A percentile compares a stretch with the other conserved stretches of the same genome.
These are phyloP conservation scores for Taphrina betulina DNA, from an alignment of 1,139 yeast species.

Conservation along the genomic window DNA sequence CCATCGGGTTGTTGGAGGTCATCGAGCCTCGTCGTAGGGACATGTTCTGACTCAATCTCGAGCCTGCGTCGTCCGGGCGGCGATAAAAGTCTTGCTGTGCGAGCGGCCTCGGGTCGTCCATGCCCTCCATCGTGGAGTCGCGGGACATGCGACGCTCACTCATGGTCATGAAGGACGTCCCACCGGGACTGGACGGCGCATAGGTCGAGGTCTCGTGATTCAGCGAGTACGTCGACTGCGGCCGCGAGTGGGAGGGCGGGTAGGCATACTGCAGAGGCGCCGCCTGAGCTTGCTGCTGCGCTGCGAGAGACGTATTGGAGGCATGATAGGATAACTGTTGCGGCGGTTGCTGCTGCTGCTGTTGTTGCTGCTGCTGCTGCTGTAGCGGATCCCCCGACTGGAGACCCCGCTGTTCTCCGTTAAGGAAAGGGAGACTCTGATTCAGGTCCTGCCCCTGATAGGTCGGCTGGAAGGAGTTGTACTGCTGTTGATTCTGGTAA, in stretches of 20 bases:
- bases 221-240: slow-evolving; percentile 24
- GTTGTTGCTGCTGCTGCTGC: not conserved
- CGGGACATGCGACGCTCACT: slow-evolving; percentile 29
- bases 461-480: slow-evolving; percentile 8
- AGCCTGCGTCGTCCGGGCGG: slow-evolving; percentile 25
- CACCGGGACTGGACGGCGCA: slow-evolving; percentile 30
- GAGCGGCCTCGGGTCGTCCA: slow-evolving; percentile 26
- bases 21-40: slow-evolving; percentile 27
- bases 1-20: slow-evolving; percentile 25
- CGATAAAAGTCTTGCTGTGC: slow-evolving; percentile 18
- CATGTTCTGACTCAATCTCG: slow-evolving; percentile 22
- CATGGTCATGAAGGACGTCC: slow-evolving; percentile 31
- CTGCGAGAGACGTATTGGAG: slow-evolving; percentile 18
- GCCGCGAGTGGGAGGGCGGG: slow-evolving; percentile 24
- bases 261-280: slow-evolving; percentile 16
- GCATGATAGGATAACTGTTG: slow-evolving; percentile 18
- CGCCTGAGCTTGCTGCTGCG: slow-evolving; percentile 12
- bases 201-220: slow-evolving; percentile 22
- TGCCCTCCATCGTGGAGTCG: slow-evolving; percentile 30
- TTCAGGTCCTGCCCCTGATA: slow-evolving; percentile 21
- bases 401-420: not conserved
- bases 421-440: slow-evolving; percentile 20
- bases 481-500: slow-evolving; percentile 24
- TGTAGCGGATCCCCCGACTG: not conserved
- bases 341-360: slow-evolving; percentile 1